Conservation (phyloP, 768 basidiomycete species). For the Mycena olivaceomarginata region DNA sequence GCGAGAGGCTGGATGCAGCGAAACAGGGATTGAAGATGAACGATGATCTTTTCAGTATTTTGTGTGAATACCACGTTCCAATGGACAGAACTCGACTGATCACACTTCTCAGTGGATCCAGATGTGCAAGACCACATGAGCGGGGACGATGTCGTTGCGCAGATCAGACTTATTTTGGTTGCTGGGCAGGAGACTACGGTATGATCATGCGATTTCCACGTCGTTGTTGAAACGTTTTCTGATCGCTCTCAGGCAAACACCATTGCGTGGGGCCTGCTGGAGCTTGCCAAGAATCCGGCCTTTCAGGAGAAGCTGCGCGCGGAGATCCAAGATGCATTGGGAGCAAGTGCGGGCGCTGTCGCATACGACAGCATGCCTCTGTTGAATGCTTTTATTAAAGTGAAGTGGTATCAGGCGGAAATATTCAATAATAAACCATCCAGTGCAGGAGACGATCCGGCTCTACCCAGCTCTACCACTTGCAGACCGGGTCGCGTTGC, state of each 20-base stretch:
- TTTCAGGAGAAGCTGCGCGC: conserved; percentile 23
- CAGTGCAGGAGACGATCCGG: conserved; percentile 28
- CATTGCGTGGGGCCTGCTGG: conserved; percentile 6
- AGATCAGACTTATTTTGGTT: conserved; percentile 9
- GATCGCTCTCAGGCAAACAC: conserved; percentile 21
- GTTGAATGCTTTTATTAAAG: conserved; percentile 38
- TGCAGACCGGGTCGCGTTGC: conserved; percentile 19
- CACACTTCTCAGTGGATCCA: neutral
- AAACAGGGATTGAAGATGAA: neutral
- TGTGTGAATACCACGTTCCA: neutral
- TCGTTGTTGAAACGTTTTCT: neutral
- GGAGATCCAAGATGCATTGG: conserved; percentile 12
- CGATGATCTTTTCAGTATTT: neutral
- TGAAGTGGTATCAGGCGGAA: neutral
- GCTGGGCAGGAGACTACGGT: conserved; percentile 34
- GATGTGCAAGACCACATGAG: conserved; percentile 18
- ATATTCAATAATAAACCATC: neutral
- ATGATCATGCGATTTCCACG: neutral
- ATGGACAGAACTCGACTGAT: neutral
- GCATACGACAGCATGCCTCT: conserved; percentile 17
- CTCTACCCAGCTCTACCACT: conserved; percentile 24
- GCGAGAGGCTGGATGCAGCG: neutral
- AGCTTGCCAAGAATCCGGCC: conserved; percentile 18
- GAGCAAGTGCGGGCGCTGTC: neutral
- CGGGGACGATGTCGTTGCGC: conserved; percentile 12